Base-by-base conservation (phyloP, 164 flowering plant species). In the Liquidambar formosana region DNA sequence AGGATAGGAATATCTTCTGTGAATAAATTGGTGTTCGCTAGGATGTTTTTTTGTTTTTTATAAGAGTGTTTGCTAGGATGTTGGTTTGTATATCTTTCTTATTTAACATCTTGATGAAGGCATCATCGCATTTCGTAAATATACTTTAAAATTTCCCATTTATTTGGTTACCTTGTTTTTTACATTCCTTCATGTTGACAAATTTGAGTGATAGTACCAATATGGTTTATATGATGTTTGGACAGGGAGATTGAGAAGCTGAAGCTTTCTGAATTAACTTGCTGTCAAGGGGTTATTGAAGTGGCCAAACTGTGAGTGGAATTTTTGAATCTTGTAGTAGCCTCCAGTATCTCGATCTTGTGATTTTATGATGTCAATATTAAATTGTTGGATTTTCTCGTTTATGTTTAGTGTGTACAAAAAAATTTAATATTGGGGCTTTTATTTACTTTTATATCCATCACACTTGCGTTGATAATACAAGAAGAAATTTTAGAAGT, bases 201-300 rank as follows among this genome's bases (percentile, higher is more conserved):
- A 60, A 38, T 52, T 27, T 27, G 38, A 21, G 28, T 75, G 45
- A 48, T 21, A 18, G 12, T 53, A 16, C 57, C n/a, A 10, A 6
- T 54, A 21, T 54, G 23, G 57, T 21, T 52, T 18, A 38, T 19
- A 28, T n/a, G 26, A 75, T 64, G 33, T 63, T 38, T 77, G 33
- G 10, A 64, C 88, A 91, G 98, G n/a, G 97, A 94, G 68, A 92
- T 94, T 57, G 97, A 94, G 68, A 94, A 94, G 84, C 72, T 94
- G 83, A 92, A 92, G 84, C 92, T 92, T 56, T 90, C 98, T 52
- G 94, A 90, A 73, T 79, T 92, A 88, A 85, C 97, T 5, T 94
- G 98, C 78, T 84, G 97, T 41, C 86, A 94, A 84, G 98, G 96
- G 49, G 84, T 90, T 63, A 78, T 92, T 76, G 97, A 90, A 78